Conservation (phyloP, 129 eudicot species). For the Deinandra increscens region DNA sequence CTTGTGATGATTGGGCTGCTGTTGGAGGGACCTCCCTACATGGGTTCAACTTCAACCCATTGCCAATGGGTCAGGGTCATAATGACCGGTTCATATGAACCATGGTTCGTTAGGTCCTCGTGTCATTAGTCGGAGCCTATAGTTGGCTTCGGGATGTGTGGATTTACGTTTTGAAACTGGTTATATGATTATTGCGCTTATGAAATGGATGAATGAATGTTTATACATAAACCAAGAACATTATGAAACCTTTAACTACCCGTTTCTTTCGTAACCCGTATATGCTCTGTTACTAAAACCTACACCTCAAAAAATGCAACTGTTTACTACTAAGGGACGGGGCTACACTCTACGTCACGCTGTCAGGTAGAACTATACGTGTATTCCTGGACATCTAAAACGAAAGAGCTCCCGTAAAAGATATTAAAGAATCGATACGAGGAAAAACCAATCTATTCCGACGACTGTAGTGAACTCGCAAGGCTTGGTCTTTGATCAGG, state of each 20-base stretch:
- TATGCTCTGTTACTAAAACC: constrained; percentile 32
- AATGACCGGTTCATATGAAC: background rate
- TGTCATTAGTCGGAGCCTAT: background rate
- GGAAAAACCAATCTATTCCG: background rate
- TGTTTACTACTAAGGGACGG: constrained; percentile 14
- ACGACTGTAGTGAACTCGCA: constrained; percentile 19
- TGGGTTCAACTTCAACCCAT: background rate
- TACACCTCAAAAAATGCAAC: constrained; percentile 11
- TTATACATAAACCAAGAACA: constrained; percentile 15
- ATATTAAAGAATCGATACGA: constrained; percentile 7
- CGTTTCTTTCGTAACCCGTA: too few species aligned
- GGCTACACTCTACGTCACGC: constrained; percentile 12
- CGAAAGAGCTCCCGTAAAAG: constrained; percentile 4
- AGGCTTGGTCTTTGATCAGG: constrained; percentile 25
- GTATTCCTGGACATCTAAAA: constrained; percentile 19
- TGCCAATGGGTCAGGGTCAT: background rate
- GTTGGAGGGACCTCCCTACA: background rate
- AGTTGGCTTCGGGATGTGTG: background rate
- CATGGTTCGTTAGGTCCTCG: background rate
- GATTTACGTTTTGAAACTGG: background rate
- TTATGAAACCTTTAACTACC: constrained; percentile 13
- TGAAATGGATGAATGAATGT: background rate
- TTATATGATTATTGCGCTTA: background rate
- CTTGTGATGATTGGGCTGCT: constrained; percentile 12
- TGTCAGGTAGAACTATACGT: constrained; percentile 5